Base-by-base conservation (phyloP, 768 basidiomycete species). In the Udeniomyces megalosporus region DNA sequence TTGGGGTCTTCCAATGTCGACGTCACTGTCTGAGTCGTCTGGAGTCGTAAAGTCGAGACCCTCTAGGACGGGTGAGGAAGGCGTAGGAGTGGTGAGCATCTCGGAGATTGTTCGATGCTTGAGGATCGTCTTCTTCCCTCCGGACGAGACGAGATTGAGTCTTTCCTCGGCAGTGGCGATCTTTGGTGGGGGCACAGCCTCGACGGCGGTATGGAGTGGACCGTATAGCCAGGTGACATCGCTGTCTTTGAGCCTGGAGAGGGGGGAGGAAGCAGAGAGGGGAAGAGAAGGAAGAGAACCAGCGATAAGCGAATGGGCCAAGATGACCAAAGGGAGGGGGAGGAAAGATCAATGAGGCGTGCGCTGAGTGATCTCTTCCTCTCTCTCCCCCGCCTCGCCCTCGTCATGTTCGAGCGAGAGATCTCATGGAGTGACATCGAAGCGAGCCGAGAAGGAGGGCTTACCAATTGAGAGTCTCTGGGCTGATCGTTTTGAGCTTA, bases 161-260 rank as follows among this genome's bases (percentile, higher is more conserved):
- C 78, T 71, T 62, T 81, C 79, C 67, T 75, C 78, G 60, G 77
- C 73, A 10, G 75, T 74, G 28, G 76, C 71, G 12, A 72, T 79
- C 70, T 81, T 82, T 1, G 82, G 80, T 0, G 83, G 82, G 3
- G 84, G 84, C 3, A 82, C 78, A 76, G 85, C 86, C 67, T 89
- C 88, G 49, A 84, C 82, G n/a, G 88, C 89, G 0, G 90, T 88
- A 73, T 99, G 93, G 0, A 99, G 77, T 24, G 93, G 93, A 0
- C 93, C 93, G 70, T 99, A 97, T 0, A 99, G 81, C 93, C 93
- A 99, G 1, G 95, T 99, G 45, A 97, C 93, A 72, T 99, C 93
- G 6, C 88, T 91, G 74, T 99, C 93, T 74, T 99, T 99, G 69
- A 99, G 82, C 93, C 93, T 97, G 17, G 38, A 42, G 8, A 17